phyloP scores from a whole-genome alignment of 345 rosid genomes.

The Heritiera fomes region DNA sequence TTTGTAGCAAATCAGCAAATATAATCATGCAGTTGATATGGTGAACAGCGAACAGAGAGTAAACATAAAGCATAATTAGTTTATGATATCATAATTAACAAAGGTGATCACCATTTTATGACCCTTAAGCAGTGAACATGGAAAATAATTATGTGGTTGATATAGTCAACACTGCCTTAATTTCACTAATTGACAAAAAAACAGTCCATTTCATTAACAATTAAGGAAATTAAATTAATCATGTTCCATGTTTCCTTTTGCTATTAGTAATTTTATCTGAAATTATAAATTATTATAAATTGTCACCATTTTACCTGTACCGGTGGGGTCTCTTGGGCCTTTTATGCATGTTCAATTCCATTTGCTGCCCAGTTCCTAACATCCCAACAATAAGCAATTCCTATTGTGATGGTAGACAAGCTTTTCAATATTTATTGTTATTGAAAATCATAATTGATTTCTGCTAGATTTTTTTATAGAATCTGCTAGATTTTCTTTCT shows the following conservation, averaged over 20 bases:
- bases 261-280: no score
- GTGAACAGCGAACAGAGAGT: conserved; percentile 26
- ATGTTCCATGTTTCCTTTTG: background rate
- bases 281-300: no score
- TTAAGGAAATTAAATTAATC: background rate
- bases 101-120: conserved; percentile 22
- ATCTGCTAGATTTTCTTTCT: conserved; percentile 4
- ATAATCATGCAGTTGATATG: conserved; percentile 33
- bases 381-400: conserved; percentile 10
- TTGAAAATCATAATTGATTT: background rate
- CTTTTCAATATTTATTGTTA: conserved; percentile 5
- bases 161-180: conserved; percentile 25
- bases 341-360: background rate
- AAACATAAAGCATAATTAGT: conserved; percentile 1
- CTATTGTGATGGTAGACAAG: background rate
- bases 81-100: conserved; percentile 19
- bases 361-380: background rate
- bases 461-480: conserved; percentile 3
- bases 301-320: no score
- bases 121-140: conserved; percentile 21
- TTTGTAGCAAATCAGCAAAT: conserved; percentile 36
- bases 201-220: conserved; percentile 11
- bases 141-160: conserved; percentile 25
- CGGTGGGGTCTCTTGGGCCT: no score
- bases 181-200: conserved; percentile 19